These are phyloP conservation scores for Solanum okadae DNA, from an alignment of 257 asterid species.

Conservation along the genomic window DNA sequence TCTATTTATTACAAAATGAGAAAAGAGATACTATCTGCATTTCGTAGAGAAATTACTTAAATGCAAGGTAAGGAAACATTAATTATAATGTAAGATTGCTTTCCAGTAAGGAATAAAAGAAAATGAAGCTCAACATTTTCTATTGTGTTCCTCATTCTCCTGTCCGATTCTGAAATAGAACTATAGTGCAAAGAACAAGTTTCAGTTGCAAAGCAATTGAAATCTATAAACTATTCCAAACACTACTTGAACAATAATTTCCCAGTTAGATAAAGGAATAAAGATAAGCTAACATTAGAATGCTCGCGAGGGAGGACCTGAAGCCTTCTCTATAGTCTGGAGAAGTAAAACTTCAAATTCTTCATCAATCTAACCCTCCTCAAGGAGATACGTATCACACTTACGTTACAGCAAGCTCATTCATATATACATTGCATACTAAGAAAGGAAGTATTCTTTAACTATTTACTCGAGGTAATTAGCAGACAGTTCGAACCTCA, in stretches of 20 bases:
- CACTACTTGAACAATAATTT: neutral
- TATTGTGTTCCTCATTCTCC: neutral
- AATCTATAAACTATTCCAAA: neutral
- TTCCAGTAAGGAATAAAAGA: neutral
- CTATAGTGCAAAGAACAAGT: neutral
- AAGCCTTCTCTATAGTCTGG: neutral
- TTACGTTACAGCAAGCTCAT: neutral
- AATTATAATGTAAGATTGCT: neutral
- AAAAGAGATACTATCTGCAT: neutral
- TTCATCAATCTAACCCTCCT: neutral
- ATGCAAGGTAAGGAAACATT: neutral
- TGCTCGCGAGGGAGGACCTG: neutral
- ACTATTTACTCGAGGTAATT: neutral
- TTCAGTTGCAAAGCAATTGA: neutral
- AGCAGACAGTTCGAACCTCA: slow-evolving; percentile 12
- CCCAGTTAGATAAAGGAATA: neutral
- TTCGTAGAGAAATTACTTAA: no score
- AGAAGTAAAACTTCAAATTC: neutral
- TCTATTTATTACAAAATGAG: neutral
- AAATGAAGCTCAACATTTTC: neutral
- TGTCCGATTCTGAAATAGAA: neutral
- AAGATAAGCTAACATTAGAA: neutral
- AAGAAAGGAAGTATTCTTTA: neutral
- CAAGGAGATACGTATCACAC: neutral
- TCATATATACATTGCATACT: neutral